Evolutionary conservation across 148 eudicot species (phyloP).

Genomic region (Oxyria digyna): DNA sequence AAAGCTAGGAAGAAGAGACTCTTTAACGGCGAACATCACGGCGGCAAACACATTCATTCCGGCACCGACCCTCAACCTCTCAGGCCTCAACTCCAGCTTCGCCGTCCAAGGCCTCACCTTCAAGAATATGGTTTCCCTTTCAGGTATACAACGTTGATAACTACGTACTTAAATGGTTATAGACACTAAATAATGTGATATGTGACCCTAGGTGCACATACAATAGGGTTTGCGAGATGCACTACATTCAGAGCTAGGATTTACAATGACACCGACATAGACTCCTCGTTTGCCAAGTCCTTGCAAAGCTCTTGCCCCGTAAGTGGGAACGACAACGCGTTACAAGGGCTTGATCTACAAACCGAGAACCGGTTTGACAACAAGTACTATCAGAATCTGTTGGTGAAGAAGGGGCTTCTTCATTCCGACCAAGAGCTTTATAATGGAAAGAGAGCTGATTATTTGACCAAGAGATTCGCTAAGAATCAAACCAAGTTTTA

Average conservation of each 20-base stretch:
- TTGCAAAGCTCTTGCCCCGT: slow-evolving; percentile 28
- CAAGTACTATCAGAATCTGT: slow-evolving; percentile 36
- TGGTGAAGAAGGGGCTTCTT: slow-evolving; percentile 31
- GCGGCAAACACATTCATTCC: slow-evolving; percentile 38
- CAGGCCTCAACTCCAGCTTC: slow-evolving; percentile 25
- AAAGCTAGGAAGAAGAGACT: slow-evolving; percentile 40
- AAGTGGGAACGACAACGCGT: slow-evolving; percentile 25
- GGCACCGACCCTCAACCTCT: slow-evolving; percentile 20
- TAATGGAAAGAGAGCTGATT: slow-evolving; percentile 36
- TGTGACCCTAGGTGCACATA: slow-evolving; percentile 50
- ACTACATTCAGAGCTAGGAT: slow-evolving; percentile 30
- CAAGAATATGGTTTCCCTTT: slow-evolving; percentile 32
- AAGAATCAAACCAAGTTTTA: slow-evolving; percentile 18
- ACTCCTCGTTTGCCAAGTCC: slow-evolving; percentile 17
- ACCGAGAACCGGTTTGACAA: slow-evolving; percentile 36
- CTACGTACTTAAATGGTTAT: too few species aligned
- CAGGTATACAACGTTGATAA: too few species aligned
- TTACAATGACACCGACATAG: slow-evolving; percentile 34
- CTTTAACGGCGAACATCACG: slow-evolving; percentile 22
- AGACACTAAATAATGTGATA: too few species aligned
- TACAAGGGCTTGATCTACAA: slow-evolving; percentile 32
- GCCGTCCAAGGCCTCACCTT: slow-evolving; percentile 25
- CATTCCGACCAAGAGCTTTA: slow-evolving; percentile 54
- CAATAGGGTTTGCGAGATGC: slow-evolving; percentile 47
- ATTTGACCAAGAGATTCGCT: slow-evolving; percentile 28